Base-by-base conservation (phyloP, 352 stramenopile species). In the Blastocystis sp. region DNA sequence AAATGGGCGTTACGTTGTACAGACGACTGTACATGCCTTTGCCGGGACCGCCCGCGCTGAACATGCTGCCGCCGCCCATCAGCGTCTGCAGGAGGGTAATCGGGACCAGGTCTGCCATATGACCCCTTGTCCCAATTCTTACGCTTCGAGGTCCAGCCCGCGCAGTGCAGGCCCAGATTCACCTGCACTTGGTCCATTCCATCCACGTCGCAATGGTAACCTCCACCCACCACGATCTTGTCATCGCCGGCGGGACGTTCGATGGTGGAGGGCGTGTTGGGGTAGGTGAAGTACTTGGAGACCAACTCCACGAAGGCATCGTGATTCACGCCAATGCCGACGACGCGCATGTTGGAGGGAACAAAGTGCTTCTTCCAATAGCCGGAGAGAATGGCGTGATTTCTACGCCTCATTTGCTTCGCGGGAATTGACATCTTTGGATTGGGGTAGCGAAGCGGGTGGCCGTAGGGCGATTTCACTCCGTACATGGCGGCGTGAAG, bases 21-120 rank as follows among this genome's bases (percentile, higher is more conserved):
- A 99, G 92, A 0, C 96, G 94, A 69, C 95, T 98, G 91, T 99
- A 99, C 96, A 99, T 99, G 77, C 97, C 97, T 91, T 99, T 99
- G 61, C 97, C 97, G 21, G 97, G 97, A 0, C 97, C 97, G 79
- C 97, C 97, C 34, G 97, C 96, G 59, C 95, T 98, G 91, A 99
- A 99, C 77, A 95, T 98, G 89, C 95, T 95, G 42, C 97, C 97
- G 34, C 97, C 97, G 24, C 97, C 97, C 19, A 99, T 90, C 10
- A 99, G 91, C 63, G 95, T 98, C 90, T 99, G 95, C 28, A 99
- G 91, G 61, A 99, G 96, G 79, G 95, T 98, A 52, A 96, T 94
- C 0, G 96, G 93, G 21, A 99, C 95, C 42, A 99, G 91, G 87
- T 98, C 94, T 90, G 89, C 48, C 45, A 14, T 6, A 74, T 68